Evolutionary conservation across 345 rosid genomes (phyloP), one percentile per base, ranked within the genome.

Genomic region (Gossypium raimondii): DNA sequence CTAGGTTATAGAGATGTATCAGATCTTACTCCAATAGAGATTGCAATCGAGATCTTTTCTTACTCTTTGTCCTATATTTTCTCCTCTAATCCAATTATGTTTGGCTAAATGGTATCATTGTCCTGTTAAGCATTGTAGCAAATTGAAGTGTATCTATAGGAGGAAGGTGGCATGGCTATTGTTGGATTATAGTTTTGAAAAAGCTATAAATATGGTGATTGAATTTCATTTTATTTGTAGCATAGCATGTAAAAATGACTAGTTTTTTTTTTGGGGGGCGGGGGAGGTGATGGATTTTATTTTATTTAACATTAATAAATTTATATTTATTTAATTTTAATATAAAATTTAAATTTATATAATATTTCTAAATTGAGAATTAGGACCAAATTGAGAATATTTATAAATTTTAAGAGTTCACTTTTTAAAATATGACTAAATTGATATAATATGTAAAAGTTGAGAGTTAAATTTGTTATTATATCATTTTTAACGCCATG

Each of bases 41-140:
- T 92, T 16, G 97, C 97, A 17, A 83, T 94, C 4, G 96, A 94
- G 94, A 94, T 94, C 53, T 60, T 34, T 53, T 34, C 7, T 34
- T 34, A 34, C 41, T 34, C 41, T 0, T 34, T 34, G 7, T 34
- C 41, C 7, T 34, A 45, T 62, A 20, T 66, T 71, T 20, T 2
- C 7, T 2, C 53, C 53, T 41, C 13, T 44, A 43, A 27, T 73
- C 11, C 11, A 1, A 14, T 60, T 14, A 29, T 45, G 27, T 41
- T 4, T 41, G 6, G 62, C 73, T 81, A 69, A 76, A 34, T 70
- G 27, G 9, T 51, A n/a, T 62, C 44, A 18, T 1, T 41, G 24
- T 76, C 29, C 4, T 34, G 47, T n/a, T 84, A 85, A 89, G 85
- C 91, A 44, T 82, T 86, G 69, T 87, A 88, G 73, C 80, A 87